A percentile compares a stretch with the other conserved stretches of the same genome.
Conservation (phyloP, 345 rosid species). For the Dovyalis caffra region DNA sequence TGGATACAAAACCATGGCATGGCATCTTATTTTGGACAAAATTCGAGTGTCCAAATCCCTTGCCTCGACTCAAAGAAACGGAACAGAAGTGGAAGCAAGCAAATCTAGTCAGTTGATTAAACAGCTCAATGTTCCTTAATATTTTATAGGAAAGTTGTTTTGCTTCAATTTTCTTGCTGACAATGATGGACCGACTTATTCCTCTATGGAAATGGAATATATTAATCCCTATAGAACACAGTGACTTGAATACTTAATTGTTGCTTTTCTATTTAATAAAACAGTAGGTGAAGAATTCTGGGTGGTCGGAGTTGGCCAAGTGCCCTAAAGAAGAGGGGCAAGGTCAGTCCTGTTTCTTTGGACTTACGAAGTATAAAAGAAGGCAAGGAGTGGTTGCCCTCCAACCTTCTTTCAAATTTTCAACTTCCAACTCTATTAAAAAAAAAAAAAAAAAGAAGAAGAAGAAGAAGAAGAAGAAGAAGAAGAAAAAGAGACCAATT, state of each 20-base stretch:
- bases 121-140: not conserved
- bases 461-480: no score
- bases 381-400: slow-evolving; percentile 15
- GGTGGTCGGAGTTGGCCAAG: slow-evolving; percentile 21
- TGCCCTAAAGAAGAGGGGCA: slow-evolving; percentile 10
- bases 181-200: slow-evolving; percentile 15
- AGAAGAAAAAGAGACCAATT: slow-evolving; percentile 17
- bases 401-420: not conserved
- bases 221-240: not conserved
- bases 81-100: not conserved
- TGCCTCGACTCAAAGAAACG: not conserved
- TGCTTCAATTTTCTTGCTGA: slow-evolving; percentile 14
- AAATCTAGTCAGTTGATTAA: not conserved
- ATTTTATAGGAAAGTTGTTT: not conserved
- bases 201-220: not conserved
- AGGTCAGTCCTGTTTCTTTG: slow-evolving; percentile 26
- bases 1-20: not conserved
- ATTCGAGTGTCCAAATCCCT: not conserved
- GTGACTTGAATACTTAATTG: not conserved
- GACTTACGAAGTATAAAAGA: slow-evolving; percentile 2
- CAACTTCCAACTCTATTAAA: no score
- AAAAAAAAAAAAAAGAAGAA: no score
- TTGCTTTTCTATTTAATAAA: not conserved
- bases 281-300: slow-evolving; percentile 18
- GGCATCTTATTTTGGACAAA: not conserved